Conservation (phyloP, 75 land plant genomes). For the Pinus tabuliformis region DNA sequence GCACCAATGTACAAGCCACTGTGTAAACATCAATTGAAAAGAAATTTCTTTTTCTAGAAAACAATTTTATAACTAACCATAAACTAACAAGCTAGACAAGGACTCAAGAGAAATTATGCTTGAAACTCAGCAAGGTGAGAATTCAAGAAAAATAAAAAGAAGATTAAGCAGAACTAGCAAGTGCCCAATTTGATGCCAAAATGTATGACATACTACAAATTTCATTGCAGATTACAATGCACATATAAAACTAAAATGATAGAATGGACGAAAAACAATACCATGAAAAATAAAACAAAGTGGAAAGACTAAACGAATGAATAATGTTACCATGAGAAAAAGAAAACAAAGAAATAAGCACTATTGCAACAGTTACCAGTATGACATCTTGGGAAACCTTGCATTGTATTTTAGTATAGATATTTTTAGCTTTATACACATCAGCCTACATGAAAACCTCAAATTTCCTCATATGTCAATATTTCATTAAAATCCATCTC, state of each 20-base stretch:
- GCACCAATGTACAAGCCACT: not conserved
- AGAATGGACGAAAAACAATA: not conserved
- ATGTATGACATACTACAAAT: too few relatives aligned
- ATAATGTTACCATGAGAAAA: not conserved
- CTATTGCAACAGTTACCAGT: not conserved
- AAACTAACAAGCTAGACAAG: not conserved
- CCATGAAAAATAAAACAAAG: not conserved
- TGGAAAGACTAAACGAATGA: not conserved
- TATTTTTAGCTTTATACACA: not conserved
- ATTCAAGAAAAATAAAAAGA: too few relatives aligned
- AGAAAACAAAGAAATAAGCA: not conserved
- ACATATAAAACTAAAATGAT: not conserved
- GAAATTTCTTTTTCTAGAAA: too few relatives aligned
- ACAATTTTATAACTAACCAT: not conserved
- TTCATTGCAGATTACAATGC: too few relatives aligned
- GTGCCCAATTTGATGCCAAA: too few relatives aligned
- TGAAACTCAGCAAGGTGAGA: too few relatives aligned
- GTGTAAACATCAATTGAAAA: not conserved
- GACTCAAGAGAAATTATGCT: too few relatives aligned
- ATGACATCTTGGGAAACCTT: not conserved
- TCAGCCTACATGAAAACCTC: too few relatives aligned
- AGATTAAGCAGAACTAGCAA: too few relatives aligned
- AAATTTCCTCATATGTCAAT: too few relatives aligned
- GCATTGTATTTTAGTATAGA: not conserved
- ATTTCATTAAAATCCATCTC: too few relatives aligned